Percentiles rank a stretch among this genome's conserved stretches.
These are phyloP conservation scores for Xylariaceae sp. DNA, from an alignment of 2,329 filamentous ascomycete species.

Conservation along the genomic window DNA sequence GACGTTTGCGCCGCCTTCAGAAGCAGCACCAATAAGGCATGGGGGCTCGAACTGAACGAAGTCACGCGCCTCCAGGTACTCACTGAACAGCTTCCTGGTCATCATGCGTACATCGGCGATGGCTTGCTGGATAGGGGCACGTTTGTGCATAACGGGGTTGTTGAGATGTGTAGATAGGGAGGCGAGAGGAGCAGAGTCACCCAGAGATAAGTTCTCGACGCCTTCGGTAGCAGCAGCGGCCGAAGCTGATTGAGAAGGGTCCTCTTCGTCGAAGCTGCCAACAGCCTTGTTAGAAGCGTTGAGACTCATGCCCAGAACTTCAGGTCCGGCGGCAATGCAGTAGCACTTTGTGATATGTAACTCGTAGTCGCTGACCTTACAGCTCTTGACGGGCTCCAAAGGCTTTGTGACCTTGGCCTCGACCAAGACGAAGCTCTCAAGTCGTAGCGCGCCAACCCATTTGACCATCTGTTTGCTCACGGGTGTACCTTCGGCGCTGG, in stretches of 20 bases:
- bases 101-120: slow-evolving; percentile 57
- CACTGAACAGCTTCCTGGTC: slow-evolving; percentile 68
- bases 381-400: slow-evolving; percentile 83
- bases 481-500: slow-evolving; percentile 58
- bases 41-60: slow-evolving; percentile 88
- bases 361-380: slow-evolving; percentile 75
- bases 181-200: slow-evolving; percentile 60
- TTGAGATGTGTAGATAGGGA: slow-evolving; percentile 81
- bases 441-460: slow-evolving; percentile 71
- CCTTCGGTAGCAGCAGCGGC: slow-evolving; percentile 29
- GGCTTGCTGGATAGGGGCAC: slow-evolving; percentile 86
- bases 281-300: slow-evolving; percentile 54
- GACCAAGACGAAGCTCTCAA: slow-evolving; percentile 79
- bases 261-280: slow-evolving; percentile 59
- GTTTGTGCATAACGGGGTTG: slow-evolving; percentile 90
- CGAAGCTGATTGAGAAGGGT: slow-evolving; percentile 32
- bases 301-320: slow-evolving; percentile 57
- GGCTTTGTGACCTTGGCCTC: slow-evolving; percentile 80
- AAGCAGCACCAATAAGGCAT: slow-evolving; percentile 83
- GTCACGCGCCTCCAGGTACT: slow-evolving; percentile 71
- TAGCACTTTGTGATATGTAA: slow-evolving; percentile 86
- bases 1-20: slow-evolving; percentile 89
- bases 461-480: slow-evolving; percentile 92
- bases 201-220: slow-evolving; percentile 41
- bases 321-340: slow-evolving; percentile 64